phyloP scores from a whole-genome alignment of 2,329 filamentous ascomycete species.

The Coleophoma cylindrospora region DNA sequence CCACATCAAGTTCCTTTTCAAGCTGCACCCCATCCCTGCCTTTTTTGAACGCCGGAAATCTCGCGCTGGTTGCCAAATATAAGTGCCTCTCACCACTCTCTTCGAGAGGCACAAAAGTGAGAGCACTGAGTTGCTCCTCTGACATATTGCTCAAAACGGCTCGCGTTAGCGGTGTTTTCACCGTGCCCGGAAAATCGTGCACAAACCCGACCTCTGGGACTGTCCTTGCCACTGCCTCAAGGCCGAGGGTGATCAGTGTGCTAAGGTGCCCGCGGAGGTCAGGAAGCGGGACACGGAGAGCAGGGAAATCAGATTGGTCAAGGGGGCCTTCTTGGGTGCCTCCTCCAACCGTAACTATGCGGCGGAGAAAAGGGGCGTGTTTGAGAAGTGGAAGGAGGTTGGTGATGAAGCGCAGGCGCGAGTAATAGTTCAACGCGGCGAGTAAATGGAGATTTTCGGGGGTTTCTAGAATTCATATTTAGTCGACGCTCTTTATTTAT shows the following conservation, averaged over 20 bases:
- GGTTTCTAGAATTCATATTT: constrained; percentile 36
- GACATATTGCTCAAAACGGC: constrained; percentile 1
- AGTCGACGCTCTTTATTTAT: neutral
- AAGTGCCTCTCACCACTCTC: constrained; percentile 18
- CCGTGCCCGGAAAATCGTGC: constrained; percentile 15
- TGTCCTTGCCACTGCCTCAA: constrained; percentile 11
- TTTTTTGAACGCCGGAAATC: constrained; percentile 4
- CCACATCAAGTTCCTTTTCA: constrained; percentile 3
- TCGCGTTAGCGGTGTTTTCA: constrained; percentile 6
- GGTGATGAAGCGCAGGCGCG: constrained; percentile 46
- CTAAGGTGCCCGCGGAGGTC: constrained; percentile 9
- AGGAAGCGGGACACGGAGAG: constrained; percentile 5
- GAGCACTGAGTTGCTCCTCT: neutral
- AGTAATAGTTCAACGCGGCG: constrained; percentile 46
- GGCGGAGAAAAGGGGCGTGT: constrained; percentile 36
- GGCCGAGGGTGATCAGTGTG: constrained; percentile 10
- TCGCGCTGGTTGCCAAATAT: constrained; percentile 12
- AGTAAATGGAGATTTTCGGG: constrained; percentile 46
- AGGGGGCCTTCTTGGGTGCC: constrained; percentile 12
- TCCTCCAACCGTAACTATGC: constrained; percentile 39
- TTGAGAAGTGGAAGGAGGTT: constrained; percentile 51
- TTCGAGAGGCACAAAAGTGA: constrained; percentile 6
- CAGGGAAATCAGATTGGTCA: constrained; percentile 13
- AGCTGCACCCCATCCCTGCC: neutral
- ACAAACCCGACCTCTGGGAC: constrained; percentile 15